Base-by-base conservation (phyloP, 495 filamentous ascomycete genomes). In the Penicillium pulvis region DNA sequence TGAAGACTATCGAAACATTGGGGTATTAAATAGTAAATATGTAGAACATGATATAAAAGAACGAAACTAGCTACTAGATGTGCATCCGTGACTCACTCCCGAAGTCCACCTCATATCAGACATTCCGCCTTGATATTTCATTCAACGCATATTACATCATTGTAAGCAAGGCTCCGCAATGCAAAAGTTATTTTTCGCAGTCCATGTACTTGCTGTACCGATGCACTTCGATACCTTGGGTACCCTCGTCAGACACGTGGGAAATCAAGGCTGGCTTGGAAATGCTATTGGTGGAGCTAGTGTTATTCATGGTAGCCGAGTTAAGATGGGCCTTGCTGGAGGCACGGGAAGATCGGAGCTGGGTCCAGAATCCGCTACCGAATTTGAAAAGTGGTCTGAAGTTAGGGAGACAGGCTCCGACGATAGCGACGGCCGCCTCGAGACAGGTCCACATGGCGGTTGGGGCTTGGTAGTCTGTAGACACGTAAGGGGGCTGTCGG, bases 391-490 rank as follows among this genome's bases (percentile, higher is more conserved):
- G 42, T 12, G 68, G 68, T 26, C 65, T 51, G 9, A 70, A 59
- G 44, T 70, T 70, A 3, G 68, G 65, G 1, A 70, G 59, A 48
- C 68, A 70, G 28, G 68, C 68, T 7, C 65, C 68, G 6, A 65
- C 56, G 39, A 70, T 70, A 19, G 60, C 65, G 0, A 70, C 68
- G 1, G 65, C 65, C 12, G 60, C 60, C 51, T 70, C 68, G 19
- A 58, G 52, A 44, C 68, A 70, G 14, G 68, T 70, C 68, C 68
- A 70, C 30, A 70, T 57, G 47, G 60, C 63, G 10, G 59, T 53
- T 2, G 65, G 68, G 46, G 65, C 66, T 66, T 70, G 68, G 43
- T 70, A 53, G 26, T 64, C 67, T 68, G n/a, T 6, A 36, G 16
- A 6, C 39, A 33, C 1, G 45, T 66, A 50, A 69, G 63, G 12